These are phyloP conservation scores for Physcomitrium patens DNA, from an alignment of 225 moss, liverwort and hornwort genomes.

Conservation along the genomic window DNA sequence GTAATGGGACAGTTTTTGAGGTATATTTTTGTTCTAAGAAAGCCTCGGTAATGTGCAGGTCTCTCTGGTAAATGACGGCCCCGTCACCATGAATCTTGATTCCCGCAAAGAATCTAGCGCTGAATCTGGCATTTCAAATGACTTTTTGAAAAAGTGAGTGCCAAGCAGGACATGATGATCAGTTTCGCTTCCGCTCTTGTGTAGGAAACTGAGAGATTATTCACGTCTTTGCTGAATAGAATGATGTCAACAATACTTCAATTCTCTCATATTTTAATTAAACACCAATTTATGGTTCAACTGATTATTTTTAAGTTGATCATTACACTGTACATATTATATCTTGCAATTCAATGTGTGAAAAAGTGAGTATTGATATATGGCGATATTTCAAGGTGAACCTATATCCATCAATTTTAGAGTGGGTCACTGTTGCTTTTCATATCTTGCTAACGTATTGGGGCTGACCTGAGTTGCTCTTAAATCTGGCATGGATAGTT, in stretches of 20 bases:
- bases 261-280: neutral
- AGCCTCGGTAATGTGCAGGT: conserved; percentile 50
- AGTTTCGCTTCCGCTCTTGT: conserved; percentile 24
- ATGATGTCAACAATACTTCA: neutral
- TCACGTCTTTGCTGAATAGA: conserved; percentile 1
- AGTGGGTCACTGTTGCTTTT: neutral
- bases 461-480: too few relatives aligned
- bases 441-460: neutral
- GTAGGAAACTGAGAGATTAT: neutral
- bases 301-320: neutral
- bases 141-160: conserved; percentile 50
- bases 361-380: neutral
- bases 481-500: neutral
- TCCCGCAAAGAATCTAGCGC: conserved; percentile 51
- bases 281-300: neutral
- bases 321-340: neutral
- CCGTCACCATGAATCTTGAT: conserved; percentile 82
- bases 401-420: neutral
- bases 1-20: neutral
- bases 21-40: neutral
- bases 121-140: conserved; percentile 36
- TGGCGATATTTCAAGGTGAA: neutral
- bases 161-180: conserved; percentile 35
- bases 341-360: neutral
- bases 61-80: conserved; percentile 82